Base-by-base conservation (phyloP, 1,284 basidiomycete genomes). In the Bondarzewia mesenterica region DNA sequence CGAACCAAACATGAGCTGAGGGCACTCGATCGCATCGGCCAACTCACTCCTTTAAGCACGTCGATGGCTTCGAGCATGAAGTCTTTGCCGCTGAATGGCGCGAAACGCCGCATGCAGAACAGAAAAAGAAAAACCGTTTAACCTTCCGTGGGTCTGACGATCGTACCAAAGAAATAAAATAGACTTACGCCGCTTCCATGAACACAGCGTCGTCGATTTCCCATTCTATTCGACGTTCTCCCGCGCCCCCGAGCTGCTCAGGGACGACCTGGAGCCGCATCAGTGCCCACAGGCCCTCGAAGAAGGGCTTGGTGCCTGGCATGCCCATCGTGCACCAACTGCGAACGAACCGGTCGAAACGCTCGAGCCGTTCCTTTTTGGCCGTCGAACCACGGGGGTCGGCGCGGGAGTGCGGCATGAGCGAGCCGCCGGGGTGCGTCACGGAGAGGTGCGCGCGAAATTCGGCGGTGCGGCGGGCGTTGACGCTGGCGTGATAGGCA, bases 11-110 rank as follows among this genome's bases (percentile, higher is more conserved):
- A 39, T 32, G n/a, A n/a, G n/a, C n/a, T n/a, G n/a, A n/a, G 39
- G n/a, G 32, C 20, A 47, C 32, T 26, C 38, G 44, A 22, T 42
- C 7, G 42, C 15, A 54, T 48, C 54, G 54, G 61, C 54, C 50
- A 16, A 69, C 80, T 59, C 56, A 86, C 86, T 58, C 86, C 87
- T 78, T 89, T 89, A 57, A 89, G 77, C 44, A 88, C 68, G 57
- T 88, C 82, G 50, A 89, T 80, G 14, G 84, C 85, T 65, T 89
- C 86, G 40, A 85, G 70, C 83, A 89, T 89, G 60, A 89, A 88
- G 56, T 87, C 80, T 66, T 87, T 88, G 51, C 86, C 86, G 61
- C 86, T 89, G 63, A 51, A 55, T 48, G 44, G 42, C 51, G 53
- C 56, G 50, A 45, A 50, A 52, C 47, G 41, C 53, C 45, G 45